A percentile compares a stretch with the other conserved stretches of the same genome.
These are phyloP conservation scores for Colletotrichum limetticola DNA, from an alignment of 2,329 filamentous ascomycete species.

Conservation along the genomic window DNA sequence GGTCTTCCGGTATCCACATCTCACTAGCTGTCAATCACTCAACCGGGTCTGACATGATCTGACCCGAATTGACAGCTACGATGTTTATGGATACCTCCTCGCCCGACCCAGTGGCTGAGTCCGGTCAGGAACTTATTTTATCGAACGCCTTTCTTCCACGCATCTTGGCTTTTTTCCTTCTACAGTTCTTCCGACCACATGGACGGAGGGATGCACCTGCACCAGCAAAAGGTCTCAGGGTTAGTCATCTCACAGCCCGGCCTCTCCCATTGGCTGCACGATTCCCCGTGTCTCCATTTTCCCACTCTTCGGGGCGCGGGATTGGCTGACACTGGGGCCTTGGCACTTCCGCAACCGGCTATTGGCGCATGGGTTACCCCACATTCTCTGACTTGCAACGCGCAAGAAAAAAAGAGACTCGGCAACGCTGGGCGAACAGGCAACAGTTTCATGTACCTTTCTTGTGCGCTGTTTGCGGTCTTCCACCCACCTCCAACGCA, in stretches of 20 bases:
- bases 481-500: neutral
- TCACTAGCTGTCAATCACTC: neutral
- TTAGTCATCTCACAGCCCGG: neutral
- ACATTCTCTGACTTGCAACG: neutral
- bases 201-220: too few relatives aligned
- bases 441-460: conserved; percentile 17
- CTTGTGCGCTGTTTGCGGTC: neutral
- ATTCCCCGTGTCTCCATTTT: neutral
- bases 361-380: neutral
- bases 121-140: too few relatives aligned
- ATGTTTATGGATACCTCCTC: neutral
- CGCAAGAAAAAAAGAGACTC: neutral
- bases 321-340: neutral
- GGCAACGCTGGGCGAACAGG: neutral
- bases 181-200: neutral
- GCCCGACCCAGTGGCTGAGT: conserved; percentile 10
- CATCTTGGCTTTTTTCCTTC: neutral
- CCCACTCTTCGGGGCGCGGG: neutral
- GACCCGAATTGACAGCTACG: neutral
- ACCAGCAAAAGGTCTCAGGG: neutral
- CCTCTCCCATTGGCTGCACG: neutral
- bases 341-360: conserved; percentile 7
- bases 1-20: neutral
- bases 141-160: neutral
- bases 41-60: neutral